A percentile compares a stretch with the other conserved stretches of the same genome.
These are phyloP conservation scores for Conticribra weissflogii DNA, from an alignment of 108 stramenopile species.

Conservation along the genomic window DNA sequence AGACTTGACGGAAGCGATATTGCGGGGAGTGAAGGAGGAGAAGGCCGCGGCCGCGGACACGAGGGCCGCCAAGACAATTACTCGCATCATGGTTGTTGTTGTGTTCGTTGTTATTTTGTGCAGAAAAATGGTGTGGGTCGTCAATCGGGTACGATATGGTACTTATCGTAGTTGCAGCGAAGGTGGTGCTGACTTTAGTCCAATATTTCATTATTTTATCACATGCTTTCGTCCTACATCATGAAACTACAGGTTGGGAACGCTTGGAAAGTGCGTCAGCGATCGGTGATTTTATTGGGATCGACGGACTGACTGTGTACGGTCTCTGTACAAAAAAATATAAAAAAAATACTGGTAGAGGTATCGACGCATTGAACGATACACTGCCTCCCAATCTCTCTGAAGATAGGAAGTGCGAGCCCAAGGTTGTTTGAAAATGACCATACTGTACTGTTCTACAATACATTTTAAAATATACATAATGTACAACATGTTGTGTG, in stretches of 20 bases:
- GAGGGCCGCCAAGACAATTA: conserved; percentile 38
- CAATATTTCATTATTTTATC: too few species aligned
- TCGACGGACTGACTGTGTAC: too few species aligned
- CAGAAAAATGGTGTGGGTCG: background rate
- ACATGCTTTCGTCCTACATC: too few species aligned
- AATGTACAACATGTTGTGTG: too few species aligned
- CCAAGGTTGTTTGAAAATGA: too few species aligned
- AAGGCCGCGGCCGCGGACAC: conserved; percentile 45
- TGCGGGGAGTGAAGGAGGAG: conserved; percentile 56
- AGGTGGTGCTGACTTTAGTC: too few species aligned
- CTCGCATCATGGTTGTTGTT: conserved; percentile 44
- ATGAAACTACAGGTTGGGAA: background rate
- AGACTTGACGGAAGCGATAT: conserved; percentile 33
- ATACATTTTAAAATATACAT: background rate
- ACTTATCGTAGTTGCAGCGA: too few species aligned
- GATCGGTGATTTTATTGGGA: background rate
- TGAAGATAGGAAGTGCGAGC: too few species aligned
- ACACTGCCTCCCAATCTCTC: too few species aligned
- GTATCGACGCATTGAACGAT: too few species aligned
- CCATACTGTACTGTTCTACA: background rate
- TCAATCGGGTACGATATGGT: background rate
- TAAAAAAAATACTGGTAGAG: too few species aligned
- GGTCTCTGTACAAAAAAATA: too few species aligned
- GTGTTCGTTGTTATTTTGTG: background rate
- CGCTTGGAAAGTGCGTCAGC: background rate